These are phyloP conservation scores for Discostella stelligeroides DNA, from an alignment of 108 stramenopile species.

Conservation along the genomic window DNA sequence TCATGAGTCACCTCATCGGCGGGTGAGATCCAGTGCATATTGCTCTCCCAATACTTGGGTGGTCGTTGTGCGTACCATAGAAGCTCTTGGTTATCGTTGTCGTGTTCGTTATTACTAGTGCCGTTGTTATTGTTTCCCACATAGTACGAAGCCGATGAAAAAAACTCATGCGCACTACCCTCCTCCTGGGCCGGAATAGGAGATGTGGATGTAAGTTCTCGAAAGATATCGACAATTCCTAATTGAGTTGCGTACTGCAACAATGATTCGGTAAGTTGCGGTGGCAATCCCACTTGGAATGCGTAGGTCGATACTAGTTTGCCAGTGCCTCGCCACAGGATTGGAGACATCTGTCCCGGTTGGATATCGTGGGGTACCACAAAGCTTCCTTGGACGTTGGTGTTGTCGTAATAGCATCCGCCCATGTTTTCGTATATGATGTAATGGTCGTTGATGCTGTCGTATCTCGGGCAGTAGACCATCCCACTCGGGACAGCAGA, in stretches of 20 bases:
- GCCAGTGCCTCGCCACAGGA: slow-evolving; percentile 8
- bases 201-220: slow-evolving; percentile 8
- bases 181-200: slow-evolving; percentile 10
- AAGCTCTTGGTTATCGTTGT: neutral
- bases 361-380: neutral
- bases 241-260: slow-evolving; percentile 41
- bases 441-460: neutral
- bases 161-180: neutral
- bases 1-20: slow-evolving; percentile 49
- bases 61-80: slow-evolving; percentile 32
- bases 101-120: neutral
- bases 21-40: slow-evolving; percentile 61
- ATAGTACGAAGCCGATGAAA: neutral
- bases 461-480: neutral
- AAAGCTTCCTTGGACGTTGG: neutral
- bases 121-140: neutral
- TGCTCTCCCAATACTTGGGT: slow-evolving; percentile 40
- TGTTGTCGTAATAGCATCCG: neutral
- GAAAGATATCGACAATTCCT: slow-evolving; percentile 51
- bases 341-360: neutral
- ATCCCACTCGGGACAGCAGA: neutral
- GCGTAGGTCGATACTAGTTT: slow-evolving; percentile 38
- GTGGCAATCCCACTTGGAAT: slow-evolving; percentile 47
- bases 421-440: neutral
- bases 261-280: slow-evolving; percentile 23